phyloP scores from a whole-genome alignment of 768 basidiomycete species.

The Tephrocybe rancida region DNA sequence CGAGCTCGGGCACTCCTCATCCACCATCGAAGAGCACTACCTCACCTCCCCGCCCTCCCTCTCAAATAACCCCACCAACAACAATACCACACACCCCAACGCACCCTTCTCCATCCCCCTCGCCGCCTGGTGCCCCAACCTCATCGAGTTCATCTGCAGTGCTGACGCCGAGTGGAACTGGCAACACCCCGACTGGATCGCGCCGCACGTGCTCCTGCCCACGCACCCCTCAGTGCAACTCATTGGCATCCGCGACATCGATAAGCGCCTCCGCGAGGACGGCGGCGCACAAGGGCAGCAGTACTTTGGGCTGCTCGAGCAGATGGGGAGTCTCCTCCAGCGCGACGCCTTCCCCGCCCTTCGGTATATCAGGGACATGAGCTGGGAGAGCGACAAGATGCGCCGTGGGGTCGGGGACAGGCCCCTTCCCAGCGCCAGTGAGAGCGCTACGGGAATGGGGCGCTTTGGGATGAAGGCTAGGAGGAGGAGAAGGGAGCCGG shows the following conservation, averaged over 20 bases:
- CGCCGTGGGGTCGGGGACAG: slow-evolving; percentile 32
- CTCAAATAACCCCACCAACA: slow-evolving; percentile 35
- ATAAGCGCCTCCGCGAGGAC: slow-evolving; percentile 53
- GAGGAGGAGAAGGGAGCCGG: not conserved
- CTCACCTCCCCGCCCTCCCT: slow-evolving; percentile 45
- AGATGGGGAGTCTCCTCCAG: slow-evolving; percentile 61
- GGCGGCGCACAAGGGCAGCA: slow-evolving; percentile 31
- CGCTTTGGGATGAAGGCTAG: not conserved
- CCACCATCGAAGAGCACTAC: slow-evolving; percentile 69
- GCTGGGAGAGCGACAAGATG: slow-evolving; percentile 57
- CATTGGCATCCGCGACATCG: slow-evolving; percentile 75
- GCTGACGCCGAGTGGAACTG: slow-evolving; percentile 85
- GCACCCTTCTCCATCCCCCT: slow-evolving; percentile 47
- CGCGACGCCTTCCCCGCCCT: slow-evolving; percentile 64
- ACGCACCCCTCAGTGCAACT: slow-evolving; percentile 61
- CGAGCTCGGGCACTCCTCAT: slow-evolving; percentile 73
- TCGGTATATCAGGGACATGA: slow-evolving; percentile 66
- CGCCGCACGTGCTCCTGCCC: slow-evolving; percentile 72
- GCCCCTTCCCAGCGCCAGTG: not conserved
- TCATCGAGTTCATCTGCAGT: slow-evolving; percentile 70
- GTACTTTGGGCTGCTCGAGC: slow-evolving; percentile 68
- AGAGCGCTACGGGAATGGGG: not conserved
- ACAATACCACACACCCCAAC: no score
- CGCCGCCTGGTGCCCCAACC: slow-evolving; percentile 70
- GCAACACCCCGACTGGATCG: slow-evolving; percentile 80